Base-by-base conservation (phyloP, 1,139 yeast species). In the Yamadazyma oceani region DNA sequence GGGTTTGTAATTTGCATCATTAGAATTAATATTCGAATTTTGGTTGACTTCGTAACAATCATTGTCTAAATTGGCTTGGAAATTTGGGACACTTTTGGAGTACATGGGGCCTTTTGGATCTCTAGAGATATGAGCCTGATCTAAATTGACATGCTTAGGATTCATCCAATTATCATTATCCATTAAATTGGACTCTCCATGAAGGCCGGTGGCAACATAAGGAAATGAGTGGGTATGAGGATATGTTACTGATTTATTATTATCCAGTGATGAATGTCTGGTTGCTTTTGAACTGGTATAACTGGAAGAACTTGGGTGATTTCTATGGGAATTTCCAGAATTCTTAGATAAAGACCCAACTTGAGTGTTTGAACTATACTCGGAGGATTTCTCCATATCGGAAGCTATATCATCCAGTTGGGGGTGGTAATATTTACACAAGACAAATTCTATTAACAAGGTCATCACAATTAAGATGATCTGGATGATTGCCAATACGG, bases 161-260 rank as follows among this genome's bases (percentile, higher is more conserved):
- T 38, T 43, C 51, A 48, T 48, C 51, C 51, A 48, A 29, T 48
- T 47, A 13, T 39, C 38, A 27, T 34, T 28, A 15, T 45, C 41
- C n/a, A 37, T 19, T 5, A 40, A 36, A 2, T 32, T 26, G 8
- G 34, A 19, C 15, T 37, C 31, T 17, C n/a, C 10, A 10, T 25
- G 17, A 24, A 5, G 6, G 13, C 26, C 26, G n/a, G n/a, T n/a
- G n/a, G n/a, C 21, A 6, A 19, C 8, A 8, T 19, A 19, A 6
- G 21, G 21, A 19, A 19, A 19, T 19, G 21, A 5, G 8, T 19
- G 21, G 21, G 21, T 19, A 8, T 6, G 34, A 5, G 37, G 2
- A 15, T 15, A 7, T n/a, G 16, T 13, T 3, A 13, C 17, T n/a
- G 31, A 25, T 28, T 17, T 17, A 11, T 19, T 19, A 19, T 19